Base-by-base conservation (phyloP, 257 asterid genomes). In the Solanum sejunctum region DNA sequence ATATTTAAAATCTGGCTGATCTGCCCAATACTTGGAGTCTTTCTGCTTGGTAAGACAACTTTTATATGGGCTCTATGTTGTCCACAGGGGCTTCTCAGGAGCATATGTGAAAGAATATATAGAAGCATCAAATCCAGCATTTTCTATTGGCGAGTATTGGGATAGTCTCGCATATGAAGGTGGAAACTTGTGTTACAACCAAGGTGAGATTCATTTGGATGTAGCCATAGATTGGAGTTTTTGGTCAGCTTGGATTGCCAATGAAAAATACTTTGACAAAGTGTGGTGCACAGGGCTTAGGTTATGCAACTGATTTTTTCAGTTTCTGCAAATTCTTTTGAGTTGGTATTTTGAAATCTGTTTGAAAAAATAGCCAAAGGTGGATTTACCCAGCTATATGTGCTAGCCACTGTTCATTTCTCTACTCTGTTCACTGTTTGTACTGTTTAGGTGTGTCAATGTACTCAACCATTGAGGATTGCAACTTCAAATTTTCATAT, bases 71-170 rank as follows among this genome's bases (percentile, higher is more conserved):
- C 47, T 54, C 52, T 12, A 75, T 82, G 23, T 63, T 83, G 86
- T 66, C 80, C 80, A 51, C 85, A 88, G 94, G 69, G 94, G 94
- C 5, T 91, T 91, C 85, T 88, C 91, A 67, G 94, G 94, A 87
- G 92, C 82, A 54, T 90, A 91, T 57, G 91, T 91, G 54, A 90
- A 91, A 87, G 92, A 90, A 83, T 91, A 91, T 84, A 87, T 91
- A 63, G 94, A 91, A 86, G 92, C 88, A 81, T 90, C 94, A 57
- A 86, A 89, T 84, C 94, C 94, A 49, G 89, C 91, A 49, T 91
- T 91, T 86, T 88, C 92, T 79, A 88, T 91, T 80, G 94, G 94
- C 81, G 94, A 91, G 77, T 91, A 91, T 70, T 91, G 94, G 94
- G 94, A 91, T 88, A 88, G 92, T 73, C 90, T 91, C 82, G 90